Evolutionary conservation across 2,329 filamentous ascomycete genomes (phyloP), one percentile per base, ranked within the genome.

Genomic region (Cladosporium sp.): DNA sequence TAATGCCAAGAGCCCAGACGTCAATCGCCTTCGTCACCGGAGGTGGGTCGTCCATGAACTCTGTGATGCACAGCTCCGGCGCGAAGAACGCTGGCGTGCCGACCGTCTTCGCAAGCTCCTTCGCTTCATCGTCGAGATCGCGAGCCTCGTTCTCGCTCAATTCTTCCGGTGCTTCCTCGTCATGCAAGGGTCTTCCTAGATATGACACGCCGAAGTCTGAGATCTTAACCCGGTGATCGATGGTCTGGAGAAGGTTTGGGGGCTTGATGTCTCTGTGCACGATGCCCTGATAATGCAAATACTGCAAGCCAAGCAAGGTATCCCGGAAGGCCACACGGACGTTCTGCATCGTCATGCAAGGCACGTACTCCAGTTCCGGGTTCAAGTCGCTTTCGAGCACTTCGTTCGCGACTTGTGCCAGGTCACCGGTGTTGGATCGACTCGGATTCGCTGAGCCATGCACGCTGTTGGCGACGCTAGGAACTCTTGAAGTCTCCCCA

Each of bases 201-300:
- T 97, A 98, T 1, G 93, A 98, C 1, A 98, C 93, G 32, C 93
- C 93, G 73, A 98, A 98, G 66, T 98, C 93, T 4, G 93, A 97
- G 56, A 98, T 98, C 76, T 98, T 98, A 65, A 96, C 89, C 11
- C 86, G 84, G 61, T 91, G 84, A 58, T 90, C 86, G 61, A 76
- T 84, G 46, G 89, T 95, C 75, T 92, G 90, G 6, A 98, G 77
- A 6, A 98, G 78, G 67, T 97, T 97, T 35, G 92, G 91, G 14
- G 75, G 75, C 58, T 77, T 77, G 66, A 77, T 77, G 58, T 77
- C 74, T 41, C 74, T 71, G 56, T 77, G 74, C 11, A 76, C 72
- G 58, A 77, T 74, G n/a, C 73, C 72, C 57, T 78, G 75, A 55
- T 73, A 76, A 60, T 78, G 75, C 8, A 98, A 78, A 67, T 97